These are phyloP conservation scores for Groenewaldozyma salmanticensis DNA, from an alignment of 805 yeast species.

Conservation along the genomic window DNA sequence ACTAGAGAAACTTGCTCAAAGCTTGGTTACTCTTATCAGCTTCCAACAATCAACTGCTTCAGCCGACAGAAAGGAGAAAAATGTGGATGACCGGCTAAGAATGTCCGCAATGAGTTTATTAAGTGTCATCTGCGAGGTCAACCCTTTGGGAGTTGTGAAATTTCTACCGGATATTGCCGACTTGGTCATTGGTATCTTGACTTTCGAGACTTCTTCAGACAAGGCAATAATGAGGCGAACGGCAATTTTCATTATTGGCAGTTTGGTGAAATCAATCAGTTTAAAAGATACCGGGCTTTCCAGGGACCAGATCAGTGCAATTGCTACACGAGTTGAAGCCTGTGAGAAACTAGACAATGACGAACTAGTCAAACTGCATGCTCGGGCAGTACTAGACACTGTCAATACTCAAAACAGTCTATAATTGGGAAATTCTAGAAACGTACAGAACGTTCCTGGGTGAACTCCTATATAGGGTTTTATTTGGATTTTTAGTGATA, in stretches of 20 bases:
- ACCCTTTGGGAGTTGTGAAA: conserved; percentile 43
- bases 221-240: conserved; percentile 53
- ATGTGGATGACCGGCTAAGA: conserved; percentile 49
- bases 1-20: conserved; percentile 35
- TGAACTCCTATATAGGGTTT: too few relatives aligned
- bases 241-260: conserved; percentile 52
- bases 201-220: conserved; percentile 44
- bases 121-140: conserved; percentile 57
- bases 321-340: conserved; percentile 15
- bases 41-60: too few relatives aligned
- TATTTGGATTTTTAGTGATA: too few relatives aligned
- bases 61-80: conserved; percentile 8
- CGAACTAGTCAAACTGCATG: conserved; percentile 25
- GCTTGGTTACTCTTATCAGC: conserved; percentile 29
- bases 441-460: too few relatives aligned
- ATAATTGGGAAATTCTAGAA: too few relatives aligned
- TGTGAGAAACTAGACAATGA: conserved; percentile 22
- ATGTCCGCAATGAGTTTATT: conserved; percentile 82
- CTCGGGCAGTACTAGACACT: conserved; percentile 12
- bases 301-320: conserved; percentile 16
- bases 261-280: conserved; percentile 23
- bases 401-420: too few relatives aligned
- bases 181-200: conserved; percentile 67
- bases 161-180: conserved; percentile 54
- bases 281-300: conserved; percentile 21